A percentile compares a stretch with the other conserved stretches of the same genome.
Conservation (phyloP, 164 flowering plant species). For the Protea cynaroides region DNA sequence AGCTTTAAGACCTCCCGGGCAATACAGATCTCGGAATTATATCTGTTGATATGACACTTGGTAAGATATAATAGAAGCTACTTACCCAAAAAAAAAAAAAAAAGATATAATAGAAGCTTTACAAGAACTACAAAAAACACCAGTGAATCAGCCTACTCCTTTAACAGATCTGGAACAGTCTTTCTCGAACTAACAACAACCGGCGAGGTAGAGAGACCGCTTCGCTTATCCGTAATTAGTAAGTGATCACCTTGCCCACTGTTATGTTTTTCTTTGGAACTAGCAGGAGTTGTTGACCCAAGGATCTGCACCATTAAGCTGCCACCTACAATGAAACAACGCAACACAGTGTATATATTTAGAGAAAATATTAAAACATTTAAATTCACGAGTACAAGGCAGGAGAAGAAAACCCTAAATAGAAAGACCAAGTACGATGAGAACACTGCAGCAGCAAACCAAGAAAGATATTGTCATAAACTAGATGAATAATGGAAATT, state of each 20-base stretch:
- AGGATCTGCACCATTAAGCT: conserved; percentile 69
- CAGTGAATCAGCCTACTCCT: conserved; percentile 8
- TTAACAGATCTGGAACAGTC: conserved; percentile 14
- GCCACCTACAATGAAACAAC: conserved; percentile 41
- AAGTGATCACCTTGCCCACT: conserved; percentile 15
- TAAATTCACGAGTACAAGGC: too few relatives aligned
- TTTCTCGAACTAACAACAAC: conserved; percentile 20
- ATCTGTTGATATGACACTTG: too few relatives aligned
- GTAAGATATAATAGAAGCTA: background rate
- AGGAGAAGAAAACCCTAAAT: background rate
- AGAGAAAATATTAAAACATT: too few relatives aligned
- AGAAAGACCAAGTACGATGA: background rate
- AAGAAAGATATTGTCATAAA: too few relatives aligned
- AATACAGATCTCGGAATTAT: background rate
- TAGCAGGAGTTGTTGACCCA: conserved; percentile 32
- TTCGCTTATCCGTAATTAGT: conserved; percentile 23
- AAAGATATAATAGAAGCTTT: background rate
- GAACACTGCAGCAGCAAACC: background rate
- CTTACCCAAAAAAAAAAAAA: too few relatives aligned
- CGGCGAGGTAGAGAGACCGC: conserved; percentile 13
- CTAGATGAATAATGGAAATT: background rate
- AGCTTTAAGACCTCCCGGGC: background rate
- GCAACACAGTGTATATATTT: background rate
- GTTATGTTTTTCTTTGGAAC: conserved; percentile 12
- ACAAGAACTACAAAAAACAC: background rate